Percentiles rank a stretch among this genome's conserved stretches.
These are phyloP conservation scores for Cladosporium velox DNA, from an alignment of 2,329 filamentous ascomycete species.

Conservation along the genomic window DNA sequence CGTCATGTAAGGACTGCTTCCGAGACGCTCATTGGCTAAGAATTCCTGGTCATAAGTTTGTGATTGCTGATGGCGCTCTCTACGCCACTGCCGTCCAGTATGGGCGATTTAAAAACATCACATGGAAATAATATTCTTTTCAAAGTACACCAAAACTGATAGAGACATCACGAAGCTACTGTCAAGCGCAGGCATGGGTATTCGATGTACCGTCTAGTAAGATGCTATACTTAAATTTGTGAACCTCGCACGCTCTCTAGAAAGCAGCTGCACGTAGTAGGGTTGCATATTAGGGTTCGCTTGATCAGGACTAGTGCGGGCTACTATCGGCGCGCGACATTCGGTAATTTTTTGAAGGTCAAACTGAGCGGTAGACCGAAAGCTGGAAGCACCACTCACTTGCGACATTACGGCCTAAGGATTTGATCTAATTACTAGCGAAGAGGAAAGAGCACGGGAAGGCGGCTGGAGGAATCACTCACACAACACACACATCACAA, in stretches of 20 bases:
- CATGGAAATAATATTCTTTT: neutral
- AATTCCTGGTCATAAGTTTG: neutral
- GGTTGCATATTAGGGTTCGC: neutral
- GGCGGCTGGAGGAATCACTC: conserved; percentile 16
- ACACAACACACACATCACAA: conserved; percentile 11
- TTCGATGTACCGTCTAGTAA: neutral
- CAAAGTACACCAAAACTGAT: neutral
- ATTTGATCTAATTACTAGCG: neutral
- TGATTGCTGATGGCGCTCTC: neutral
- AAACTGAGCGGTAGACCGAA: neutral
- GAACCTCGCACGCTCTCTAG: neutral
- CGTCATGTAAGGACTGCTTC: neutral
- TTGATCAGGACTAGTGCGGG: neutral
- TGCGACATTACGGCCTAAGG: conserved; percentile 6
- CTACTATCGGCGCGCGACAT: neutral
- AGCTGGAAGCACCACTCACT: conserved; percentile 1
- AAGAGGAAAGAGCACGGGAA: conserved; percentile 1
- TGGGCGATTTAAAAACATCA: neutral
- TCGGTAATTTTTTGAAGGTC: conserved; percentile 4
- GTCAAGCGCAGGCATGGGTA: neutral
- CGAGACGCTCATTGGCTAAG: neutral
- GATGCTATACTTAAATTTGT: neutral
- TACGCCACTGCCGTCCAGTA: neutral
- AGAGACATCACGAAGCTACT: neutral
- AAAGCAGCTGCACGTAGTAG: neutral